A percentile compares a stretch with the other conserved stretches of the same genome.
These are phyloP conservation scores for Thelonectria blattea DNA, from an alignment of 2,329 filamentous ascomycete species.

Conservation along the genomic window DNA sequence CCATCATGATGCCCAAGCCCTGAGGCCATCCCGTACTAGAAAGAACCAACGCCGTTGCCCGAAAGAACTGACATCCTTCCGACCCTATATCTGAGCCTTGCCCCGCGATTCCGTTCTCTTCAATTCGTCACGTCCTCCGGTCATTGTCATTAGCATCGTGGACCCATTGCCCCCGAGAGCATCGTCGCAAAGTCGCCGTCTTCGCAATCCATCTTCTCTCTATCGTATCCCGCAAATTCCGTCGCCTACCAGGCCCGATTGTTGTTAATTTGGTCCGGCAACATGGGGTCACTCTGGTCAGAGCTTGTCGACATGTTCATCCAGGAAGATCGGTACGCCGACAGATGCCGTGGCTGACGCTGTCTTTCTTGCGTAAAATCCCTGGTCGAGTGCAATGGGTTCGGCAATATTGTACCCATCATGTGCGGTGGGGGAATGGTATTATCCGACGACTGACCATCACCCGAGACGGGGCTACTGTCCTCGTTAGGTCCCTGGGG, in stretches of 20 bases:
- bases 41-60: slow-evolving; percentile 29
- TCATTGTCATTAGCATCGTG: not conserved
- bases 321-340: not conserved
- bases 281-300: slow-evolving; percentile 25
- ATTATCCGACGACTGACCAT: not conserved
- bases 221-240: not conserved
- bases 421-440: not conserved
- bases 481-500: slow-evolving; percentile 1
- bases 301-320: slow-evolving; percentile 16
- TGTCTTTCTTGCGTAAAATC: slow-evolving; percentile 9
- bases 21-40: not conserved
- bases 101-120: slow-evolving; percentile 13
- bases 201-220: not conserved
- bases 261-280: not conserved
- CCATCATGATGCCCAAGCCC: slow-evolving; percentile 20
- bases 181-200: not conserved
- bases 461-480: not conserved
- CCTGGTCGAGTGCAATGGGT: slow-evolving; percentile 20
- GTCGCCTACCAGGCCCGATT: not conserved
- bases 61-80: slow-evolving; percentile 15
- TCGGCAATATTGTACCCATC: slow-evolving; percentile 3
- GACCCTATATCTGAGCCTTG: slow-evolving; percentile 18
- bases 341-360: slow-evolving; percentile 6
- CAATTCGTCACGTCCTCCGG: slow-evolving; percentile 5
- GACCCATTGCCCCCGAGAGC: slow-evolving; percentile 11